Percentiles rank a stretch among this genome's conserved stretches.
These are phyloP conservation scores for Wickerhamiella cacticola DNA, from an alignment of 805 yeast species.

Conservation along the genomic window DNA sequence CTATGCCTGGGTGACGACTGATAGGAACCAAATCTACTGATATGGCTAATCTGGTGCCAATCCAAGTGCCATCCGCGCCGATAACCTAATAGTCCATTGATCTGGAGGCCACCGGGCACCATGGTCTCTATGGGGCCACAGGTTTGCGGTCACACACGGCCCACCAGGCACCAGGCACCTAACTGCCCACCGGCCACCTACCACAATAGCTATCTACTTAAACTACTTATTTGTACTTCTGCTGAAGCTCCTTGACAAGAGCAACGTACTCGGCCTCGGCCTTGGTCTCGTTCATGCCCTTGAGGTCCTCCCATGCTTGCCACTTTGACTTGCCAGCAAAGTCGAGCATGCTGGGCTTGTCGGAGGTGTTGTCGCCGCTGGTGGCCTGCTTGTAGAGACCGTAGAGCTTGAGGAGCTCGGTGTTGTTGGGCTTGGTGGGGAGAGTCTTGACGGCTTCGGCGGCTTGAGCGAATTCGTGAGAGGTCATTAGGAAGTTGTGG, in stretches of 20 bases:
- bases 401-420: slow-evolving; percentile 75
- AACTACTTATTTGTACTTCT: slow-evolving; percentile 15
- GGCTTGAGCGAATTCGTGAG: slow-evolving; percentile 31
- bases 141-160: no score
- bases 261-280: slow-evolving; percentile 62
- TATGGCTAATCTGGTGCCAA: no score
- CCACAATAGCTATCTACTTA: no score
- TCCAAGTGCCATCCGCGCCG: no score
- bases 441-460: slow-evolving; percentile 72
- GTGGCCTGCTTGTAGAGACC: slow-evolving; percentile 96
- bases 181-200: no score
- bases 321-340: slow-evolving; percentile 94
- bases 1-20: no score
- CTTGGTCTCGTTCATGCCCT: slow-evolving; percentile 74
- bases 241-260: slow-evolving; percentile 26
- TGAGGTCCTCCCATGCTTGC: slow-evolving; percentile 87
- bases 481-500: slow-evolving; percentile 26
- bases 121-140: no score
- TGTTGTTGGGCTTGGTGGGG: slow-evolving; percentile 68
- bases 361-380: slow-evolving; percentile 80
- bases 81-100: no score
- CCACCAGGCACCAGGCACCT: no score
- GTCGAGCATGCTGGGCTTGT: slow-evolving; percentile 84
- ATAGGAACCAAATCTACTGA: no score
- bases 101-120: no score